Base-by-base conservation (phyloP, 176 grass and related monocot species). In the Carex cristatella region DNA sequence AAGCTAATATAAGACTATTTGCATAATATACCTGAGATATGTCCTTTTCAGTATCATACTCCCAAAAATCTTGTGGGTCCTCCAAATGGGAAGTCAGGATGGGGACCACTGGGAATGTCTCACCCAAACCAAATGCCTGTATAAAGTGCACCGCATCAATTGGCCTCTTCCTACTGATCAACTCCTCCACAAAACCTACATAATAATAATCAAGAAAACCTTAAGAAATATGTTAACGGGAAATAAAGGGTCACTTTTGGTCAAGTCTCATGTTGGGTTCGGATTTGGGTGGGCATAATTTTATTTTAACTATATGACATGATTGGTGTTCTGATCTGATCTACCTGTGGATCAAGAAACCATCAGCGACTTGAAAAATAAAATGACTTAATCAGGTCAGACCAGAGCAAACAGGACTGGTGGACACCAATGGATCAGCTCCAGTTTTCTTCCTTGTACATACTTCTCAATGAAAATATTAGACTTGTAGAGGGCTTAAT, bases 61-160 rank as follows among this genome's bases (percentile, higher is more conserved):
- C 81, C 61, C 90, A 44, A 61, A 84, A 48, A 86, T 86, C 85
- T 81, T 92, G 90, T 62, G 83, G 67, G 19, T 94, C 90, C 64
- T 87, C 85, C 63, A 94, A 32, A 89, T 94, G 93, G 81, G 88
- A 84, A 76, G 87, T 94, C 61, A 97, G 67, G 49, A 97, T 73
- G 90, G 86, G 58, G 46, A 80, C 88, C 69, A 85, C 90, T 35
- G 94, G 94, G 9, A 94, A 97, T 44, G 40, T 79, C 87, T 92
- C 86, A 0, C 80, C 88, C 84, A 97, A 89, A 72, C 87, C 83
- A 33, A 94, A 97, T 65, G 85, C 76, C 82, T 94, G 88, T 77
- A 91, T 42, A 46, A 97, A 94, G 84, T 94, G 94, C 87, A 97
- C 88, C 14, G 94, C 94, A 84, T 97, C 92, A 79, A 97, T 94